Percentiles rank a stretch among this genome's conserved stretches.
These are phyloP conservation scores for Neoascochyta sp. DNA, from an alignment of 2,329 filamentous ascomycete species.

Conservation along the genomic window DNA sequence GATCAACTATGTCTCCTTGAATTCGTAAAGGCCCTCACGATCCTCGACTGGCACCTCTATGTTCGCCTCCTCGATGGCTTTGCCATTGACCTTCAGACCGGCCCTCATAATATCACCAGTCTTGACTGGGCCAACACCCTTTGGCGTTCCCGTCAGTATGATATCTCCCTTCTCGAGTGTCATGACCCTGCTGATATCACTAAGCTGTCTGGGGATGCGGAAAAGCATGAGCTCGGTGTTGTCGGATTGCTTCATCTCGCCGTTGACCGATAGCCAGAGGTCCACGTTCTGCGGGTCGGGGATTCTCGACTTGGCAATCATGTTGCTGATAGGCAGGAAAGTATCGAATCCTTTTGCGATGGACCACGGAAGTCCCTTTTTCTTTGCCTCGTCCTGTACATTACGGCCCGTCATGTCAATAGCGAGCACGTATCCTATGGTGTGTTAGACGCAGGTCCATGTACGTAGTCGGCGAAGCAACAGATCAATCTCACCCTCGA, in stretches of 20 bases:
- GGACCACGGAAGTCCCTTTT: slow-evolving; percentile 91
- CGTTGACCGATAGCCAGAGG: slow-evolving; percentile 81
- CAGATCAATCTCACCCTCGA: slow-evolving; percentile 65
- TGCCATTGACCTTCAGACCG: slow-evolving; percentile 72
- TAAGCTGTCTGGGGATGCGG: slow-evolving; percentile 78
- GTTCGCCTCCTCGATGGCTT: slow-evolving; percentile 77
- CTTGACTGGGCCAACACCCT: slow-evolving; percentile 83
- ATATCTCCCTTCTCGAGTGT: slow-evolving; percentile 88
- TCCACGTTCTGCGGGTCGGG: slow-evolving; percentile 84
- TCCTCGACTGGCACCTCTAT: slow-evolving; percentile 83
- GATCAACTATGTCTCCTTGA: slow-evolving; percentile 54
- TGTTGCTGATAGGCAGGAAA: slow-evolving; percentile 80
- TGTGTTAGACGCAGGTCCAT: slow-evolving; percentile 1
- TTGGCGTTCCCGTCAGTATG: slow-evolving; percentile 93
- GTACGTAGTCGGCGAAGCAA: too few species aligned
- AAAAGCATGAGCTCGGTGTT: slow-evolving; percentile 95
- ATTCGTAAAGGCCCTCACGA: slow-evolving; percentile 72
- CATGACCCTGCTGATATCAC: slow-evolving; percentile 94
- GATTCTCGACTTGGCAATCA: slow-evolving; percentile 76
- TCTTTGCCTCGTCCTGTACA: slow-evolving; percentile 93
- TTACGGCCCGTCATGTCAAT: slow-evolving; percentile 99
- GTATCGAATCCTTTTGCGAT: slow-evolving; percentile 98
- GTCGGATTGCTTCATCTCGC: slow-evolving; percentile 72
- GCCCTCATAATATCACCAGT: slow-evolving; percentile 85
- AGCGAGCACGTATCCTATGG: slow-evolving; percentile 73